Conservation (phyloP, 768 basidiomycete species). For the Amanita rimosa region DNA sequence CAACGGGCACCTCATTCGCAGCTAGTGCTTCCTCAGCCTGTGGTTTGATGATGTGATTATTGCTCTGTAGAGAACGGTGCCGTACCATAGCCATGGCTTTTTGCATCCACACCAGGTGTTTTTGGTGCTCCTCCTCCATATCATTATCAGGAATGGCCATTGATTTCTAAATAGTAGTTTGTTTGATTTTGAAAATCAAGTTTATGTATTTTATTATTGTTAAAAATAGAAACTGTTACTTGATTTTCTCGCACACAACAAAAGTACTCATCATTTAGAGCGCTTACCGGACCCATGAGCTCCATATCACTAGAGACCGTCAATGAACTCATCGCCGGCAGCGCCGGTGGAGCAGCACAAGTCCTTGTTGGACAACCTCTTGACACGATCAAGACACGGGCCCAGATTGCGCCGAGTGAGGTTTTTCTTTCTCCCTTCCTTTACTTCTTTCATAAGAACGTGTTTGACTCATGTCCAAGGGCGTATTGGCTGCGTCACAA, state of each 20-base stretch:
- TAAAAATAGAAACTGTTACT: no score
- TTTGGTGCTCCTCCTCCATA: no score
- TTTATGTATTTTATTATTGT: no score
- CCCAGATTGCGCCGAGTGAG: slow-evolving; percentile 77
- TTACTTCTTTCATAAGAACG: not conserved
- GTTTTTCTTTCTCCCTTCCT: slow-evolving; percentile 6
- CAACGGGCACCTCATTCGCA: slow-evolving; percentile 88
- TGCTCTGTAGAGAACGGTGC: no score
- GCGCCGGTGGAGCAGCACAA: slow-evolving; percentile 88
- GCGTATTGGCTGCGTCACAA: slow-evolving; percentile 1
- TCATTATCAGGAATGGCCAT: not conserved
- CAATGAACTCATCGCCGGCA: slow-evolving; percentile 82
- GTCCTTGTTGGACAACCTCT: slow-evolving; percentile 91
- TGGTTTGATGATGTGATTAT: not conserved
- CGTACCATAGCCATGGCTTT: slow-evolving; percentile 74
- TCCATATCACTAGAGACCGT: slow-evolving; percentile 26
- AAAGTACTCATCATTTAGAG: no score
- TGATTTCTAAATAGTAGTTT: no score
- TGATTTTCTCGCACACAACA: no score
- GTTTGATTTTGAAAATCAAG: no score
- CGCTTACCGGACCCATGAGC: not conserved
- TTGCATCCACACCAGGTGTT: slow-evolving; percentile 63
- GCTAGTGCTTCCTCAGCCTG: slow-evolving; percentile 81
- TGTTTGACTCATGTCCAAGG: slow-evolving; percentile 5
- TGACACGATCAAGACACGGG: slow-evolving; percentile 82